Conservation (phyloP, 2,329 filamentous ascomycete genomes). For the Colletotrichum liaoningense region DNA sequence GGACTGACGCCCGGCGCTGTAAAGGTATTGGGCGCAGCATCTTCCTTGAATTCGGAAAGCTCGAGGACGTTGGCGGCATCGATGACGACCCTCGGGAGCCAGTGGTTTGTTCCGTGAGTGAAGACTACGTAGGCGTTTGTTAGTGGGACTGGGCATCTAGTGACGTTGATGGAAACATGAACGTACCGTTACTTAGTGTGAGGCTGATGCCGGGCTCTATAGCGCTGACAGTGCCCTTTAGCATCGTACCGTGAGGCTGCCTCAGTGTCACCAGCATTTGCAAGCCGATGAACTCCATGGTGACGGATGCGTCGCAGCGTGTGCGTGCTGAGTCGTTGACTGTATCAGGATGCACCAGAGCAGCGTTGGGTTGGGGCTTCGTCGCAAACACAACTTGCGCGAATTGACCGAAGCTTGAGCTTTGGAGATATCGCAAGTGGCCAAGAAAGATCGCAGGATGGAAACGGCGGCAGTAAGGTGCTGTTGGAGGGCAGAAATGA, state of each 20-base stretch:
- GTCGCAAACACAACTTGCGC: not conserved
- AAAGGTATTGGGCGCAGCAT: slow-evolving; percentile 43
- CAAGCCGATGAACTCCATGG: slow-evolving; percentile 81
- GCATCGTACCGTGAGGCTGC: slow-evolving; percentile 70
- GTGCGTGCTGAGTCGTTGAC: slow-evolving; percentile 18
- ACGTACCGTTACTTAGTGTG: slow-evolving; percentile 77
- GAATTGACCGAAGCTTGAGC: not conserved
- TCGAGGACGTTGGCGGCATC: slow-evolving; percentile 57
- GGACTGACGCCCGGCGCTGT: slow-evolving; percentile 41
- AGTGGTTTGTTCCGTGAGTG: slow-evolving; percentile 51
- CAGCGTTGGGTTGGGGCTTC: not conserved
- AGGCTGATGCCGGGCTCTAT: slow-evolving; percentile 76
- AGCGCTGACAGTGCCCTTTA: slow-evolving; percentile 78
- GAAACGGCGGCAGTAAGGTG: not conserved
- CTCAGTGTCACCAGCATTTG: slow-evolving; percentile 80
- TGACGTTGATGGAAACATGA: slow-evolving; percentile 49
- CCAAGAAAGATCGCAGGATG: not conserved
- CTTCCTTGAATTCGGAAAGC: slow-evolving; percentile 52
- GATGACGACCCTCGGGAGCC: slow-evolving; percentile 56
- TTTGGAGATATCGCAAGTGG: not conserved
- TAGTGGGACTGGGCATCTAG: not conserved
- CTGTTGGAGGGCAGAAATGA: not conserved
- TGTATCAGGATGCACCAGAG: slow-evolving; percentile 18
- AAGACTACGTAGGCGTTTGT: slow-evolving; percentile 47
- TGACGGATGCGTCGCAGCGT: slow-evolving; percentile 36